Base-by-base conservation (phyloP, 2,329 filamentous ascomycete species). In the Pseudocercospora musae region DNA sequence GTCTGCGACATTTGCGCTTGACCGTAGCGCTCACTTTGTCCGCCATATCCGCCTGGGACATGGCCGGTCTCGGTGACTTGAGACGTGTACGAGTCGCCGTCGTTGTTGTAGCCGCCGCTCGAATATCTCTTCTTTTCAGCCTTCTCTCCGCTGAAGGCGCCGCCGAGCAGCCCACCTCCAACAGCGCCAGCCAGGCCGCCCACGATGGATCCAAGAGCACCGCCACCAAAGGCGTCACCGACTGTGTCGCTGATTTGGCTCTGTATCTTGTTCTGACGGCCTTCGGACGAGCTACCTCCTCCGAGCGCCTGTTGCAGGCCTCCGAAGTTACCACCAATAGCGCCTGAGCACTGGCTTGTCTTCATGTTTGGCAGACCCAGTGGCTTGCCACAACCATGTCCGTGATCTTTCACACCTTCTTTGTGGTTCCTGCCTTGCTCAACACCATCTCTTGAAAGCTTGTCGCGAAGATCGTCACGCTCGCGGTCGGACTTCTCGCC, bases 311-410 rank as follows among this genome's bases (percentile, higher is more conserved):
- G 66, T 52, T 59, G 68, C 46, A 74, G 50, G 20, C 74, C 73
- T 46, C 74, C 73, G 37, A 78, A 70, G 18, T 78, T 72, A 54
- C 69, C 77, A 6, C 77, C 75, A 40, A 78, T 71, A 18, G 76
- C 83, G 49, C 85, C 81, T 10, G 84, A 74, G 58, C 70, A 73
- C 42, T 67, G 46, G 7, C 69, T 69, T 25, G 73, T 76, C 15
- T 69, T 66, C 67, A 85, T 84, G 77, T 90, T 92, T 66, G 87
- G 86, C 85, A 96, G 90, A 66, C 87, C 85, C 10, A 96, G 81
- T 15, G 87, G 86, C 76, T 92, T 92, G 63, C 90, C 87, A 72
- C 92, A 96, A 57, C 92, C 92, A 73, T 96, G 91, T 5, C 93
- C 93, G 57, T 85, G 88, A 76, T 97, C 92, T 15, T 92, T 79